Base-by-base conservation (phyloP, 2,329 filamentous ascomycete species). In the Botrytis pseudocinerea region DNA sequence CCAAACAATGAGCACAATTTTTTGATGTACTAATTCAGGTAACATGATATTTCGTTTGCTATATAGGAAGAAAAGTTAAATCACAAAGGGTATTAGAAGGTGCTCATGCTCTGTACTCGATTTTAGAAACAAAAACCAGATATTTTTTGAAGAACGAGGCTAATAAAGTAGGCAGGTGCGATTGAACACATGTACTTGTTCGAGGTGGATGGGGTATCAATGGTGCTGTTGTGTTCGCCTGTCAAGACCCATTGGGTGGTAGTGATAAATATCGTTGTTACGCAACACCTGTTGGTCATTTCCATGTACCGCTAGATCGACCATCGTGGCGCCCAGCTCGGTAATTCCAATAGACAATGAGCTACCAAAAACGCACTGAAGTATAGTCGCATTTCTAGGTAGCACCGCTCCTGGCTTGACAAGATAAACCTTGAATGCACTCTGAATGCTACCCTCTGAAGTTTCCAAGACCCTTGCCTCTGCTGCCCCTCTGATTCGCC, bases 331-430 rank as follows among this genome's bases (percentile, higher is more conserved):
- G 14, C 22, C 46, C 18, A 68, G 64, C 32, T 54, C 12, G n/a
- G 18, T 6, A 35, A 68, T 68, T 22, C 64, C 46, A 9, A 68
- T 12, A 5, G 64, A 48, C 2, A 68, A 54, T 40, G 46, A 68
- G 35, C 35, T 54, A 38, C 46, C 64, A 32, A 68, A 12, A n/a
- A 68, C 8, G 32, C 46, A 68, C 35, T 54, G 28, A 38, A 54
- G 8, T 10, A 38, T 51, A 2, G 28, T 16, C 10, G 14, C 32
- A 6, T 46, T 54, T 28, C 32, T 68, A 25, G 64, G 64, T 18
- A 68, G 25, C 14, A 68, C 64, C 25, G 32, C 64, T 48, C 44
- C 64, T 20, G 64, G 64, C 38, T 68, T 54, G 62, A 64, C 62
- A 28, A 64, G 62, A 44, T 64, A 22, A 51, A 54, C 64, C 20